Evolutionary conservation across 495 filamentous ascomycete genomes (phyloP), one percentile per base, ranked within the genome.

Genomic region (Aspergillus conjunctus): DNA sequence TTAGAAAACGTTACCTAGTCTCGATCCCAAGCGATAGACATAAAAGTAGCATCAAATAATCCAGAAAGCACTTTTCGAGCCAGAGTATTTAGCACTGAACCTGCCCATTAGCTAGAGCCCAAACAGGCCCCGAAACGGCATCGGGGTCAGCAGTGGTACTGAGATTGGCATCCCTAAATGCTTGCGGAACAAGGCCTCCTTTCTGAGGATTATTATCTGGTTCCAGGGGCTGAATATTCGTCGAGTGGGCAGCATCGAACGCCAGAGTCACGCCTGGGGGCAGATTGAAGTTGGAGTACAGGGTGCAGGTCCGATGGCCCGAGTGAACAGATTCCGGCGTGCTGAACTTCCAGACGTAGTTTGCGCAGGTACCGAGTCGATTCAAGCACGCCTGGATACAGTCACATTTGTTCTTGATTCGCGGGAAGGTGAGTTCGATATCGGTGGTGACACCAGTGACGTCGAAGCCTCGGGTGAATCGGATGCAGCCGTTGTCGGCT

Each of bases 211-310:
- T 54, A 51, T 51, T 51, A 10, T 31, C 20, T 5, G 32, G 31
- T 3, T 9, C n/a, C 52, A 39, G 18, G 0, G 32, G 8, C n/a
- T 37, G n/a, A 17, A 54, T 54, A 4, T 21, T 15, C 20, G n/a
- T 30, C 32, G 52, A 37, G 9, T 20, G 17, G 33, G 8, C 34
- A 4, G 41, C 33, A 10, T 54, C 20, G 21, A 20, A 54, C n/a
- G 32, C 33, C 8, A 54, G n/a, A 20, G n/a, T 26, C 12, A 54
- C 52, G 17, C 15, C 15, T 0, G 33, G 14, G 31, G 52, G 52
- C 15, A 54, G 52, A 15, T 54, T 54, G 52, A 54, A 54, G n/a
- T 54, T 32, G 5, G 52, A 54, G 20, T 54, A 54, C 20, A 54
- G 22, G 32, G 52, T 54, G 52, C 52, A 54, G 37, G 52, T 54